Conservation (phyloP, 2,329 filamentous ascomycete genomes). For the Juglanconis oblonga region DNA sequence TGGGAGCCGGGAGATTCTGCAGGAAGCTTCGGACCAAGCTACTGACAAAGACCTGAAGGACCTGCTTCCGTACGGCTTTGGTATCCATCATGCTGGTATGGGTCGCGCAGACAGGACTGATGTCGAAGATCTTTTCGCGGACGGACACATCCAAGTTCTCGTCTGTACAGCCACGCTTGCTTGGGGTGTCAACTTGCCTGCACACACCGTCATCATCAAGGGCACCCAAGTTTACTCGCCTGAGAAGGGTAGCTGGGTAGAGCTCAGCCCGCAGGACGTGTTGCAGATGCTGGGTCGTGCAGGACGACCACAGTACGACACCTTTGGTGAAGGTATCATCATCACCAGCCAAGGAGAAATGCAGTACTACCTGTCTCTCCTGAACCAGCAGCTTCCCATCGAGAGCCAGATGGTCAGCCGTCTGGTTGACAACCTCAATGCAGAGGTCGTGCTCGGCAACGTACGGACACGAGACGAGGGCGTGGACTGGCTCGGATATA, state of each 20-base stretch:
- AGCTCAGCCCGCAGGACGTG: constrained; percentile 94
- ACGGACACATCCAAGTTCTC: constrained; percentile 88
- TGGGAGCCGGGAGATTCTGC: constrained; percentile 82
- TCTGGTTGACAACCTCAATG: constrained; percentile 92
- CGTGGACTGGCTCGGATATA: constrained; percentile 99
- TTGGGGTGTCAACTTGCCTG: constrained; percentile 97
- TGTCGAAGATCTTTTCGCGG: constrained; percentile 90
- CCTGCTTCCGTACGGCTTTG: constrained; percentile 90
- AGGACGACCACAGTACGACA: constrained; percentile 93
- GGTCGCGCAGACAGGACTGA: constrained; percentile 90
- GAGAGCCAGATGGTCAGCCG: constrained; percentile 94
- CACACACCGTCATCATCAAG: constrained; percentile 98
- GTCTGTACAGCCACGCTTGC: constrained; percentile 97
- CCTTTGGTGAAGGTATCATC: constrained; percentile 97
- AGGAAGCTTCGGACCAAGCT: constrained; percentile 78
- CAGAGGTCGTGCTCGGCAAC: constrained; percentile 92
- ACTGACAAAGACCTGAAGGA: constrained; percentile 89
- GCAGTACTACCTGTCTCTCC: constrained; percentile 92
- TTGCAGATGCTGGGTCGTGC: constrained; percentile 98
- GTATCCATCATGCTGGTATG: constrained; percentile 98
- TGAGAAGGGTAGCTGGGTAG: constrained; percentile 98
- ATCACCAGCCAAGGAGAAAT: constrained; percentile 95
- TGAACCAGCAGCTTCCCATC: constrained; percentile 96
- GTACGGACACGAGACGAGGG: constrained; percentile 88
- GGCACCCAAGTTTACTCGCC: constrained; percentile 97